A percentile compares a stretch with the other conserved stretches of the same genome.
These are phyloP conservation scores for Cutaneotrichosporon cavernicola DNA, from an alignment of 1,284 basidiomycete genomes.

Conservation along the genomic window DNA sequence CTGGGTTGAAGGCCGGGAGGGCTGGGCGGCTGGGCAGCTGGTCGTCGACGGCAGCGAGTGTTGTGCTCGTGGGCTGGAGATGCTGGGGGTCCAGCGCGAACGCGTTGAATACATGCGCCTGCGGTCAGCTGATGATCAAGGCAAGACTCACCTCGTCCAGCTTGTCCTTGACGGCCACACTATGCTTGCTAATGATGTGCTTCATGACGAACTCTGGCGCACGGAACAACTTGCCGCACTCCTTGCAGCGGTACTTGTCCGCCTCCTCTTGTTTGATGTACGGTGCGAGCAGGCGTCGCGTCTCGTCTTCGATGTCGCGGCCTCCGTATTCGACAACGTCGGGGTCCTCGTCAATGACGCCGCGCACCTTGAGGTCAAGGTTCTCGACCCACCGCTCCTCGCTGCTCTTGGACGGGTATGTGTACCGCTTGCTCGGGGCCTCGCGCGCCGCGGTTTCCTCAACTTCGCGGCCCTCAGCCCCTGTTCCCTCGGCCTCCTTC, in stretches of 20 bases:
- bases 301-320: constrained; percentile 81
- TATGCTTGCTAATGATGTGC: constrained; percentile 84
- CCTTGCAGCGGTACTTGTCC: constrained; percentile 91
- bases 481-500: constrained; percentile 60
- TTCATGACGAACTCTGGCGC: constrained; percentile 93
- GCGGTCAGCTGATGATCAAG: constrained; percentile 20
- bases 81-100: constrained; percentile 89
- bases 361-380: constrained; percentile 58
- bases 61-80: constrained; percentile 64
- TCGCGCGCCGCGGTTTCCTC: constrained; percentile 48
- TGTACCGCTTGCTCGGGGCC: constrained; percentile 16
- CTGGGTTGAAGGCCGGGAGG: constrained; percentile 35
- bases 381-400: constrained; percentile 84
- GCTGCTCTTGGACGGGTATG: constrained; percentile 48
- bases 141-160: constrained; percentile 47
- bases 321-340: constrained; percentile 84
- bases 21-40: constrained; percentile 30
- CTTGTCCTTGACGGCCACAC: constrained; percentile 63
- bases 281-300: constrained; percentile 70
- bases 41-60: constrained; percentile 51
- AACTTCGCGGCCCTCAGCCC: constrained; percentile 36
- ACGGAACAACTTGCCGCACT: constrained; percentile 91
- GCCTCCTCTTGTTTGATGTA: constrained; percentile 90
- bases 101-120: constrained; percentile 87
- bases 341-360: constrained; percentile 59